phyloP scores from a whole-genome alignment of 2,329 filamentous ascomycete species.

The Clarireedia sp. region DNA sequence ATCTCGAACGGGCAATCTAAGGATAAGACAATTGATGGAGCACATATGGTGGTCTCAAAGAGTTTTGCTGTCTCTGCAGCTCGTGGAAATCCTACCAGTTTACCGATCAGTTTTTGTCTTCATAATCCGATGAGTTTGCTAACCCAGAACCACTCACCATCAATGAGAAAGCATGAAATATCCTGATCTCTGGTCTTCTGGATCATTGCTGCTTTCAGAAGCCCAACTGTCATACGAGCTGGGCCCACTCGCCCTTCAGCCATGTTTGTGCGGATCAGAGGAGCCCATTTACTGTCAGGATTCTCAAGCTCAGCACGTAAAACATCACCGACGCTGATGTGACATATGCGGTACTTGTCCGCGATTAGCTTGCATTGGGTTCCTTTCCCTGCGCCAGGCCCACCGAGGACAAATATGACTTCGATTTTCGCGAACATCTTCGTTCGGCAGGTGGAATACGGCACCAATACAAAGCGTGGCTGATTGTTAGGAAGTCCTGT shows the following conservation, averaged over 20 bases:
- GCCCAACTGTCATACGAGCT: background rate
- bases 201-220: background rate
- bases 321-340: background rate
- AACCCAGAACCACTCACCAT: background rate
- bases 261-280: background rate
- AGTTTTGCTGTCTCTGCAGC: background rate
- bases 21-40: background rate
- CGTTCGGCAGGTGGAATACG: no score
- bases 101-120: background rate
- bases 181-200: background rate
- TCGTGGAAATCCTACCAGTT: slow-evolving; percentile 1
- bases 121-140: no score
- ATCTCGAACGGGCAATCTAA: background rate
- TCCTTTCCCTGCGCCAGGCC: background rate
- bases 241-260: background rate
- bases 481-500: no score
- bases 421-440: background rate
- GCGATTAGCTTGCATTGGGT: background rate
- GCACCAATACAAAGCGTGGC: no score
- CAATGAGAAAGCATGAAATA: background rate
- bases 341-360: background rate
- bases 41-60: background rate
- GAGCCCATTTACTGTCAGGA: background rate
- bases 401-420: background rate
- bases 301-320: background rate